Evolutionary conservation across 768 basidiomycete genomes (phyloP).

Genomic region (Lactarius akahatsu): DNA sequence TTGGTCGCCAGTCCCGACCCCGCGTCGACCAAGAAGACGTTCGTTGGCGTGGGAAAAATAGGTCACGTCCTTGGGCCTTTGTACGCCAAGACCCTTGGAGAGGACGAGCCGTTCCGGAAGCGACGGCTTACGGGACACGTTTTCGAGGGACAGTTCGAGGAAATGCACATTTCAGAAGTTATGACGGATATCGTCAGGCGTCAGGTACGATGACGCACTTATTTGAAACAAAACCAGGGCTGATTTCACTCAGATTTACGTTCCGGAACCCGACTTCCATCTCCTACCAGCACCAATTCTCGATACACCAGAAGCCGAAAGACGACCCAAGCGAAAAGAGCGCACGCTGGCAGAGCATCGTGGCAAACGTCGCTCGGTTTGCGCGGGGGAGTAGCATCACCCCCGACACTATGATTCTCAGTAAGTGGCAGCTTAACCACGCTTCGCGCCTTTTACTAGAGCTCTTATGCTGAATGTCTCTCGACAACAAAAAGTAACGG

Average conservation of each 20-base stretch:
- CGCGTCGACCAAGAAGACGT: slow-evolving; percentile 14
- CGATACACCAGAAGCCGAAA: slow-evolving; percentile 14
- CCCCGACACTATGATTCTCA: slow-evolving; percentile 19
- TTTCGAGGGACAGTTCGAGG: slow-evolving; percentile 20
- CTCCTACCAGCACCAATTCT: slow-evolving; percentile 18
- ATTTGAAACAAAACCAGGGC: background rate
- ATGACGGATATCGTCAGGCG: slow-evolving; percentile 7
- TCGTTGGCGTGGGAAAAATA: slow-evolving; percentile 12
- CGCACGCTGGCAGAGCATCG: slow-evolving; percentile 11
- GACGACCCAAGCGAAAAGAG: slow-evolving; percentile 18
- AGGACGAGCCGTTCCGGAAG: slow-evolving; percentile 17
- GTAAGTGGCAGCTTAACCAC: background rate
- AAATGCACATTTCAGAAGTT: slow-evolving; percentile 10
- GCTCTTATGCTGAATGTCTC: background rate
- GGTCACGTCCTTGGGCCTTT: slow-evolving; percentile 9
- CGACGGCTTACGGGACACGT: slow-evolving; percentile 15
- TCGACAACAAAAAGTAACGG: slow-evolving; percentile 11
- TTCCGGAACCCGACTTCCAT: slow-evolving; percentile 12
- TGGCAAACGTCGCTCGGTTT: slow-evolving; percentile 7
- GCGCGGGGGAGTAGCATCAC: slow-evolving; percentile 2
- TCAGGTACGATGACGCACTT: background rate
- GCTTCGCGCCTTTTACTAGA: background rate
- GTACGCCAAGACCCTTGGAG: slow-evolving; percentile 12
- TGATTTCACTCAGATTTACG: slow-evolving; percentile 6
- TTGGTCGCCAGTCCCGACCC: slow-evolving; percentile 8